phyloP scores from a whole-genome alignment of 768 basidiomycete genomes.

The Russula sp. region DNA sequence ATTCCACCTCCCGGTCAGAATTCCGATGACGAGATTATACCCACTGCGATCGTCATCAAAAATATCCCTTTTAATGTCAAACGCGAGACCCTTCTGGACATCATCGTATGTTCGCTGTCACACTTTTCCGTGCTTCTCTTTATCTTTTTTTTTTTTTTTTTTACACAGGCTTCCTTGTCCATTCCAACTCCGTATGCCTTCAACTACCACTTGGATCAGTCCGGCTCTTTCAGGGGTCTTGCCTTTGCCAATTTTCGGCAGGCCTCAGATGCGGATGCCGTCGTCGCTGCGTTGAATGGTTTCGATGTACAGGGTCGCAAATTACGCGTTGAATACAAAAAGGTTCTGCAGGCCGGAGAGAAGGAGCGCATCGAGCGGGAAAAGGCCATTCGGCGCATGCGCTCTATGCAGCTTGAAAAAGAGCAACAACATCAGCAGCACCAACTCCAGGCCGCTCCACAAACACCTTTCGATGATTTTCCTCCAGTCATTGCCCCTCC shows the following conservation, averaged over 20 bases:
- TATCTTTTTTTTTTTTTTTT: slow-evolving; percentile 6
- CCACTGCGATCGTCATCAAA: slow-evolving; percentile 99
- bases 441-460: slow-evolving; percentile 26
- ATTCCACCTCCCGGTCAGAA: slow-evolving; percentile 47
- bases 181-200: slow-evolving; percentile 98
- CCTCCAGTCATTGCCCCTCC: slow-evolving; percentile 45
- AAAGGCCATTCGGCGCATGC: slow-evolving; percentile 97
- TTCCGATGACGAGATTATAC: slow-evolving; percentile 88
- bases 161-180: slow-evolving; percentile 68
- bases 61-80: slow-evolving; percentile 99
- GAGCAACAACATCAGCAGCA: slow-evolving; percentile 50
- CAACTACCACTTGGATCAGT: slow-evolving; percentile 97
- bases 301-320: slow-evolving; percentile 96
- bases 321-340: slow-evolving; percentile 98
- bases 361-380: slow-evolving; percentile 98
- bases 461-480: slow-evolving; percentile 60
- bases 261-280: slow-evolving; percentile 86
- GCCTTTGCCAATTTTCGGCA: slow-evolving; percentile 98
- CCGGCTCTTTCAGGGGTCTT: slow-evolving; percentile 92
- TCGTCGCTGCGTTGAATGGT: slow-evolving; percentile 93
- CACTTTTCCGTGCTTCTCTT: background rate
- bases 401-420: slow-evolving; percentile 92
- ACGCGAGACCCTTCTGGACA: slow-evolving; percentile 91
- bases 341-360: slow-evolving; percentile 97
- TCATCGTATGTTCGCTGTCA: slow-evolving; percentile 65